Conservation (phyloP, 2,329 filamentous ascomycete genomes). For the Epichloe gansuensis region DNA sequence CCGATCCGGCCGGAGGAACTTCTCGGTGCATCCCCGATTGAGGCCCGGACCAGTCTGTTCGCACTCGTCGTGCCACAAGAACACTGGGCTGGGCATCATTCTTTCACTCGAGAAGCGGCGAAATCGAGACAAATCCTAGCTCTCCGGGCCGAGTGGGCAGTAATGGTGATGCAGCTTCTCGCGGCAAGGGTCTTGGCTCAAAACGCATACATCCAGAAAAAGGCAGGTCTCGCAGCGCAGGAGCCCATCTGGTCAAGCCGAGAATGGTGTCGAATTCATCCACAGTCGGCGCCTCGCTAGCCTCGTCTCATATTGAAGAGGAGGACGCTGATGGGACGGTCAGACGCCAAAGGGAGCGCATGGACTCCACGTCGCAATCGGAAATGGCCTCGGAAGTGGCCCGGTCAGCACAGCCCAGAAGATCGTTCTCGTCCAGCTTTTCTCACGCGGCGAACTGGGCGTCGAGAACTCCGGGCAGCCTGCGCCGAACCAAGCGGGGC, state of each 20-base stretch:
- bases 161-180: conserved; percentile 14
- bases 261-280: conserved; percentile 21
- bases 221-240: conserved; percentile 10
- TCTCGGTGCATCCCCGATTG: conserved; percentile 15
- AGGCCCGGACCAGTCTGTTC: conserved; percentile 9
- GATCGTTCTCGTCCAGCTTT: conserved; percentile 50
- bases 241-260: conserved; percentile 25
- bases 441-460: conserved; percentile 45
- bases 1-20: conserved; percentile 19
- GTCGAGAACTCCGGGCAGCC: conserved; percentile 38
- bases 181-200: conserved; percentile 10
- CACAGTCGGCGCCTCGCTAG: conserved; percentile 11
- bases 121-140: conserved; percentile 11
- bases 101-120: conserved; percentile 34
- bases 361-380: conserved; percentile 11
- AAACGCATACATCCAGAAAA: conserved; percentile 18
- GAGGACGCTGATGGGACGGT: conserved; percentile 7
- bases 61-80: not conserved
- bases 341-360: conserved; percentile 7
- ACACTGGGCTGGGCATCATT: conserved; percentile 39
- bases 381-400: conserved; percentile 20
- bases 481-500: conserved; percentile 42
- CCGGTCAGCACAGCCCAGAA: conserved; percentile 32
- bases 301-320: conserved; percentile 14
- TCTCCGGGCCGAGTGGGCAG: conserved; percentile 12